Percentiles rank a stretch among this genome's conserved stretches.
Conservation (phyloP, 805 yeast genomes). For the Spathaspora boniae region DNA sequence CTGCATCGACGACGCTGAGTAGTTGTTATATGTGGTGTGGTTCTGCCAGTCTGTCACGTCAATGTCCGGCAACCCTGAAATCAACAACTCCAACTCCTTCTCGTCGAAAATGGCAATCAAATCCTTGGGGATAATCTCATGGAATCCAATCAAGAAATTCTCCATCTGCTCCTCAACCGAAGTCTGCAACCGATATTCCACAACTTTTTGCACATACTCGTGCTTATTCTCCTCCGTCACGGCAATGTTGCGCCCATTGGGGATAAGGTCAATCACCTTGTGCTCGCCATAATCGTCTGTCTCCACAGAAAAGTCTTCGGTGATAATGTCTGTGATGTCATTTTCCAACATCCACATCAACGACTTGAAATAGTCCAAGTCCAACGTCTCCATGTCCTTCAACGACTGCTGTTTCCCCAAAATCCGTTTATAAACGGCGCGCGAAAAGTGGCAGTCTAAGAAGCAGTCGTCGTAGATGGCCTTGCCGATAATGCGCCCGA, state of each 20-base stretch:
- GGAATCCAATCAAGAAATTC: slow-evolving; percentile 81
- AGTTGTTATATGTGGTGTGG: slow-evolving; percentile 77
- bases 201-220: slow-evolving; percentile 82
- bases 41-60: slow-evolving; percentile 95
- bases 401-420: slow-evolving; percentile 76
- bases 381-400: slow-evolving; percentile 92
- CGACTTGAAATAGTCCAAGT: slow-evolving; percentile 87
- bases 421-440: slow-evolving; percentile 89
- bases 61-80: slow-evolving; percentile 94
- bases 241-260: slow-evolving; percentile 75
- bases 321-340: slow-evolving; percentile 92
- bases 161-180: slow-evolving; percentile 88
- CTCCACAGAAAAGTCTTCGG: slow-evolving; percentile 91
- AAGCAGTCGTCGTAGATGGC: slow-evolving; percentile 85
- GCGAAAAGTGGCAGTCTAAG: slow-evolving; percentile 89
- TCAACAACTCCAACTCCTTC: slow-evolving; percentile 87
- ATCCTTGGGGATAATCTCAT: slow-evolving; percentile 82
- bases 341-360: slow-evolving; percentile 94
- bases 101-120: slow-evolving; percentile 87
- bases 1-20: slow-evolving; percentile 77
- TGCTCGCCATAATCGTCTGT: slow-evolving; percentile 92
- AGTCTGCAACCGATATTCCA: slow-evolving; percentile 78
- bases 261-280: slow-evolving; percentile 75
- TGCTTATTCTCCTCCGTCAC: slow-evolving; percentile 90
- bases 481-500: slow-evolving; percentile 91